These are phyloP conservation scores for Peronosclerospora sorghi DNA, from an alignment of 352 stramenopile species.

Conservation along the genomic window DNA sequence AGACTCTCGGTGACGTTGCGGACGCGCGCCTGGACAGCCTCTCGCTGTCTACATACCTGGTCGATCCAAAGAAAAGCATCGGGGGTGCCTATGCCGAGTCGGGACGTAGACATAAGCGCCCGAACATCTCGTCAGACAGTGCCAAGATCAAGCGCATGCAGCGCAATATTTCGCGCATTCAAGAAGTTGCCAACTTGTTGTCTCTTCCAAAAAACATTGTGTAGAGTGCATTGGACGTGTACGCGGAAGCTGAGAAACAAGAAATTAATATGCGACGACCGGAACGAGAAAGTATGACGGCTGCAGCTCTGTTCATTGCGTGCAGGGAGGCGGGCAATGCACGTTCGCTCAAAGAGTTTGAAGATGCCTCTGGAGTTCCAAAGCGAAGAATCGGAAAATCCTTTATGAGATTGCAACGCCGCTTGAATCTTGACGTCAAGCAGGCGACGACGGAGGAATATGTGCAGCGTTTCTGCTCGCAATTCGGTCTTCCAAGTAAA, in stretches of 20 bases:
- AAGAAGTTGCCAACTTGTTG: conserved; percentile 52
- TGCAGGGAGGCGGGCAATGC: conserved; percentile 55
- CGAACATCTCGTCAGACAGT: conserved; percentile 48
- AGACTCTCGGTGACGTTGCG: conserved; percentile 55
- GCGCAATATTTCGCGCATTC: conserved; percentile 52
- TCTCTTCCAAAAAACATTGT: conserved; percentile 60
- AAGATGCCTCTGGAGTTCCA: conserved; percentile 48
- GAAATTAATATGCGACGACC: conserved; percentile 47
- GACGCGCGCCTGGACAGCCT: conserved; percentile 49
- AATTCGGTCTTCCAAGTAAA: conserved; percentile 57
- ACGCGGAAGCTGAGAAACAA: conserved; percentile 55
- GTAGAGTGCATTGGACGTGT: conserved; percentile 57
- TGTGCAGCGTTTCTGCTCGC: conserved; percentile 65
- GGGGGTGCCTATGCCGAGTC: conserved; percentile 13
- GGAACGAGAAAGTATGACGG: conserved; percentile 56
- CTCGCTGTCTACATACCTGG: conserved; percentile 59
- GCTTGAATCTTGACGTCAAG: conserved; percentile 48
- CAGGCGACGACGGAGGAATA: conserved; percentile 68
- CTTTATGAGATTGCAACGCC: conserved; percentile 52
- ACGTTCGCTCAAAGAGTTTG: no score
- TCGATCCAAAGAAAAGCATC: conserved; percentile 36
- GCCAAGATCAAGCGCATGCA: conserved; percentile 56
- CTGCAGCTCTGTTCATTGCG: conserved; percentile 62
- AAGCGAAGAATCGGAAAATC: conserved; percentile 76
- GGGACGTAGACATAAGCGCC: conserved; percentile 33